Conservation (phyloP, 306 rosid genomes). For the Benincasa hispida region DNA sequence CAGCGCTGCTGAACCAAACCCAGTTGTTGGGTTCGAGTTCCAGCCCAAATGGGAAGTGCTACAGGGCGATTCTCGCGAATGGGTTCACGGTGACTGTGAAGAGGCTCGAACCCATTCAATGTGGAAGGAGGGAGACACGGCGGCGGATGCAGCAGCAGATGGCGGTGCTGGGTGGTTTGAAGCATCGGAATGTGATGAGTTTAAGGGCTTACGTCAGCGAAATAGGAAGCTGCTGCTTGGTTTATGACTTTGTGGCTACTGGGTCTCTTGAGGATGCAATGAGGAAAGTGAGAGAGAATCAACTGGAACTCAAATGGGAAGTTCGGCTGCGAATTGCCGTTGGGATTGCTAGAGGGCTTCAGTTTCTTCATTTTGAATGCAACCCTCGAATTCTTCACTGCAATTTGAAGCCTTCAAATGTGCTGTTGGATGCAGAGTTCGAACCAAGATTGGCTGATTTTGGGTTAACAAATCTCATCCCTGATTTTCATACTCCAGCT, state of each 20-base stretch:
- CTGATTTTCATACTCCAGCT: constrained; percentile 31
- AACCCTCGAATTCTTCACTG: constrained; percentile 66
- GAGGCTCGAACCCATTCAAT: constrained; percentile 50
- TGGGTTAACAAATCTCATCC: constrained; percentile 62
- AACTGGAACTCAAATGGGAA: constrained; percentile 73
- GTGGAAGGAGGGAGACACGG: constrained; percentile 34
- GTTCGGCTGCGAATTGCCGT: constrained; percentile 72
- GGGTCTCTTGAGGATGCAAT: constrained; percentile 70
- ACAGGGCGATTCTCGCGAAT: constrained; percentile 72
- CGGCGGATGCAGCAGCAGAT: constrained; percentile 62
- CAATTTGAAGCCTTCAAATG: constrained; percentile 81
- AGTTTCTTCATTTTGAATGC: constrained; percentile 64
- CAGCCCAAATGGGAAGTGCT: constrained; percentile 55
- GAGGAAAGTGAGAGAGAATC: constrained; percentile 59
- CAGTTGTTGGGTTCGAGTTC: constrained; percentile 77
- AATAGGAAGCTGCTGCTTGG: constrained; percentile 50
- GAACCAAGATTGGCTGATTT: constrained; percentile 80
- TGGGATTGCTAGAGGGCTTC: constrained; percentile 89
- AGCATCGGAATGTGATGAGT: constrained; percentile 85
- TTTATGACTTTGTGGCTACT: constrained; percentile 62
- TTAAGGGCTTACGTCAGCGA: constrained; percentile 77
- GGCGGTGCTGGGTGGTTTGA: constrained; percentile 57
- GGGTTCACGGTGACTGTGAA: constrained; percentile 72
- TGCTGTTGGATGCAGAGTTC: constrained; percentile 67
- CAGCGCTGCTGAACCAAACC: constrained; percentile 48